Conservation (phyloP, 2,329 filamentous ascomycete species). For the Aureobasidium pullulans region DNA sequence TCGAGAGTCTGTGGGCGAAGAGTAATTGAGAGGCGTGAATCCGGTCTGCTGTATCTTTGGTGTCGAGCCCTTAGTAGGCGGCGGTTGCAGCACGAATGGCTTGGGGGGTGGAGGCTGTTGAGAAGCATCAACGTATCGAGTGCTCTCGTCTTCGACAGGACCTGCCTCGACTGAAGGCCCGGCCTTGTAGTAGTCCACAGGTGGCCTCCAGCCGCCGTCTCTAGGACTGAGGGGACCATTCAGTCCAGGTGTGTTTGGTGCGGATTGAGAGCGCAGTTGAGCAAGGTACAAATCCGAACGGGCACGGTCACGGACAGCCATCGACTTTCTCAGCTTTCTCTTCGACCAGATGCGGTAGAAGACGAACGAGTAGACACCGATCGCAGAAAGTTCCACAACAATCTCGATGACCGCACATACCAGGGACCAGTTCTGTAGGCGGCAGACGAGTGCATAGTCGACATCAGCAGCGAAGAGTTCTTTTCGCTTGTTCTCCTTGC, state of each 20-base stretch:
- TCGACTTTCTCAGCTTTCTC: slow-evolving; percentile 88
- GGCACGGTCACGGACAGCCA: slow-evolving; percentile 90
- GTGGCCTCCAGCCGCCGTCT: slow-evolving; percentile 43
- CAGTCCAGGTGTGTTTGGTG: slow-evolving; percentile 89
- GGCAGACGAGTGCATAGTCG: slow-evolving; percentile 83
- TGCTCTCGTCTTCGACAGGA: slow-evolving; percentile 44
- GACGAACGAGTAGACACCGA: slow-evolving; percentile 85
- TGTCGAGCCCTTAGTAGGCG: slow-evolving; percentile 70
- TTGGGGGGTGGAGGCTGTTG: slow-evolving; percentile 38
- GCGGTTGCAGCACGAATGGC: slow-evolving; percentile 80
- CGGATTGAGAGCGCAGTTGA: slow-evolving; percentile 62
- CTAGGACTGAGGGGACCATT: slow-evolving; percentile 54
- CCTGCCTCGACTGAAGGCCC: slow-evolving; percentile 29
- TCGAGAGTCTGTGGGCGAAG: slow-evolving; percentile 17
- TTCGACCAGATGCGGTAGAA: slow-evolving; percentile 99
- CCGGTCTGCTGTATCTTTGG: slow-evolving; percentile 58
- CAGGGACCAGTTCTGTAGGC: slow-evolving; percentile 88
- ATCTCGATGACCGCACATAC: slow-evolving; percentile 97
- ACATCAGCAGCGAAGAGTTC: slow-evolving; percentile 73
- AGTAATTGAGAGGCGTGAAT: slow-evolving; percentile 45
- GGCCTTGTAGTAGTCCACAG: slow-evolving; percentile 35
- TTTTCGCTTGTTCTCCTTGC: slow-evolving; percentile 75
- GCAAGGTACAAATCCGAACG: slow-evolving; percentile 90
- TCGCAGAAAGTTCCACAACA: slow-evolving; percentile 83
- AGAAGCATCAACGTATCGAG: slow-evolving; percentile 53